Evolutionary conservation across 2,329 filamentous ascomycete species (phyloP), one percentile per base, ranked within the genome.

Genomic region (Ophiostoma sp.): DNA sequence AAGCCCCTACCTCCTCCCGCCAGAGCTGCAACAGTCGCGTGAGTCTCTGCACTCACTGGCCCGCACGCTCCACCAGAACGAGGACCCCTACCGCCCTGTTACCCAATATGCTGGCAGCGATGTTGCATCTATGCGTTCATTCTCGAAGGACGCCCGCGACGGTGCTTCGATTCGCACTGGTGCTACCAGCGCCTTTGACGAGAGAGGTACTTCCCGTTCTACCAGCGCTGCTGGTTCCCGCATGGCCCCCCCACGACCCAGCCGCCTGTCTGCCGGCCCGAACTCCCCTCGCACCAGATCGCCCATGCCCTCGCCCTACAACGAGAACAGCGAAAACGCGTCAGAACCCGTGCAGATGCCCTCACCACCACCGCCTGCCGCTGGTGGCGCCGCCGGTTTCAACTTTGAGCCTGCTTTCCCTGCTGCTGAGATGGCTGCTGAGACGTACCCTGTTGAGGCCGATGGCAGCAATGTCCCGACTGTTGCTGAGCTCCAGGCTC

Each of bases 1-100:
- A 45, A 96, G 91, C 78, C 96, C 96, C 1, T 99, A 98, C 80
- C 88, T 99, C n/a, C 87, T 98, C n/a, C 95, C 96, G 4, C 93
- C 93, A 0, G 90, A 89, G 72, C 80, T 95, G 25, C 90, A 96
- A 57, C 87, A 89, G 79, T 98, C 95, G 0, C 89, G 90, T 61
- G 94, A 97, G 77, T 98, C 95, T 5, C 86, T 98, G 75, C 91
- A 95, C 81, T 97, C 94, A 2, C 85, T 98, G 76, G 93, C 94
- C 33, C 90, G 92, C 71, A 92, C 91, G 1, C 87, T 95, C 63
- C 87, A 90, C 73, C 88, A 90, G 77, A 88, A 91, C 71, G 92
- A 97, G 78, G 95, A 98, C 81, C 95, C 94, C 48, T 98, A 98
- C 82, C 90, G 93, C 69, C 86, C 87, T 0, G 85, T 91, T 31